Evolutionary conservation across 495 filamentous ascomycete species (phyloP).

Genomic region (Xylaria acuta): DNA sequence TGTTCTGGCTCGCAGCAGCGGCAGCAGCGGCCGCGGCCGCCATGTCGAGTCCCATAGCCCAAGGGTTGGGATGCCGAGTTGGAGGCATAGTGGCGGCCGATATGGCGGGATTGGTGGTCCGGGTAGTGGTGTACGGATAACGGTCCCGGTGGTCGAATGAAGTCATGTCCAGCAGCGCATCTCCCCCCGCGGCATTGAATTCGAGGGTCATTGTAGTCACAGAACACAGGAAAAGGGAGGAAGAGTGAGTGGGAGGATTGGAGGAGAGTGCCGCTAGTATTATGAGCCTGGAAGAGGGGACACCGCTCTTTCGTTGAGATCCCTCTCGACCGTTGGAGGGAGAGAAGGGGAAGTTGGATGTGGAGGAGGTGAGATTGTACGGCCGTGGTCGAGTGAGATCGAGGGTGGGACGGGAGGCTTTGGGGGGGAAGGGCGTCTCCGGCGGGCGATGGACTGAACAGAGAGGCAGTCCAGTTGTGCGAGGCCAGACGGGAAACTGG

Average conservation of each 20-base stretch:
- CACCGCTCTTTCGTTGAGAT: conserved; percentile 48
- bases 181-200: conserved; percentile 59
- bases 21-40: conserved; percentile 34
- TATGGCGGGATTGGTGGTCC: conserved; percentile 46
- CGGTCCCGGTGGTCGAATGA: conserved; percentile 61
- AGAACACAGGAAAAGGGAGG: conserved; percentile 44
- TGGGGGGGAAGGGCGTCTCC: conserved; percentile 29
- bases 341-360: conserved; percentile 34
- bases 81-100: conserved; percentile 52
- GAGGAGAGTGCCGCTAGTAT: conserved; percentile 47
- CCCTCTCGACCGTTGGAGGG: conserved; percentile 37
- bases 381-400: conserved; percentile 46
- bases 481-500: conserved; percentile 46
- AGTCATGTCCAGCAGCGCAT: conserved; percentile 59
- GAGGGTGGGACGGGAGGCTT: conserved; percentile 39
- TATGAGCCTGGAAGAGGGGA: conserved; percentile 43
- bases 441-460: conserved; percentile 37
- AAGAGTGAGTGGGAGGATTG: conserved; percentile 42
- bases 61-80: conserved; percentile 50
- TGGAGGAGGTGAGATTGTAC: conserved; percentile 46
- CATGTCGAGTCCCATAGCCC: conserved; percentile 55
- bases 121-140: conserved; percentile 54
- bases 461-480: conserved; percentile 41
- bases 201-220: conserved; percentile 61
- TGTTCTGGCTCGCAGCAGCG: conserved; percentile 39